A percentile compares a stretch with the other conserved stretches of the same genome.
phyloP scores from a whole-genome alignment of 2,329 filamentous ascomycete species.

The Exophiala xenobiotica region DNA sequence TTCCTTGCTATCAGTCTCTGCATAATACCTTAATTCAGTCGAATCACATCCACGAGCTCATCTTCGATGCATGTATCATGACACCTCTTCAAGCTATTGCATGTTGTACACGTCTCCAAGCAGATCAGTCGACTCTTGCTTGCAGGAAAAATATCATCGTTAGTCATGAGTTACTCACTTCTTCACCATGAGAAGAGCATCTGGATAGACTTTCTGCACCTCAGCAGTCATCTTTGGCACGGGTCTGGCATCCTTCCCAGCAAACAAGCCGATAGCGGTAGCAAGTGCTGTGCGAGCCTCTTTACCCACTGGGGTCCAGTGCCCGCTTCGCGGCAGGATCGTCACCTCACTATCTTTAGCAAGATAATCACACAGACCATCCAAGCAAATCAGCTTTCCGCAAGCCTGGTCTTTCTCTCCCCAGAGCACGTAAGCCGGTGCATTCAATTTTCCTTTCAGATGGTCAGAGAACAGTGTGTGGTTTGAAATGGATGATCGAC shows the following conservation, averaged over 20 bases:
- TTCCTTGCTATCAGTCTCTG: too few species aligned
- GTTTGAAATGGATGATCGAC: constrained; percentile 27
- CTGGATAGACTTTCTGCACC: constrained; percentile 27
- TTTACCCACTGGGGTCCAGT: constrained; percentile 55
- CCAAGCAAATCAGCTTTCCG: constrained; percentile 49
- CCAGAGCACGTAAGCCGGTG: constrained; percentile 55
- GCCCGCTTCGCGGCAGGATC: constrained; percentile 50
- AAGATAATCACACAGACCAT: constrained; percentile 55
- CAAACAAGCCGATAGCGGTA: constrained; percentile 29
- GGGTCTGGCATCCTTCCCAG: constrained; percentile 14
- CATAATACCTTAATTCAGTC: background rate
- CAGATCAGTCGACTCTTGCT: background rate
- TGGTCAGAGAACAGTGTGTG: constrained; percentile 44
- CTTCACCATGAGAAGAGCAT: constrained; percentile 25
- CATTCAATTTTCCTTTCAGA: constrained; percentile 49
- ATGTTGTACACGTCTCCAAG: background rate
- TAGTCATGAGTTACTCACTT: constrained; percentile 22
- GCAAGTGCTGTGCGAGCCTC: constrained; percentile 45
- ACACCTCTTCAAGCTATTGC: background rate
- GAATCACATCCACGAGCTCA: background rate
- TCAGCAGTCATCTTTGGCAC: constrained; percentile 24
- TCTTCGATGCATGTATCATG: background rate
- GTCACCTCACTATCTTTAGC: constrained; percentile 51
- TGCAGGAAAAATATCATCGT: background rate
- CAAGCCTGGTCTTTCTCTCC: constrained; percentile 55